Percentiles rank a stretch among this genome's conserved stretches.
Conservation (phyloP, 805 yeast species). For the Saccharomycodes ludwigii region DNA sequence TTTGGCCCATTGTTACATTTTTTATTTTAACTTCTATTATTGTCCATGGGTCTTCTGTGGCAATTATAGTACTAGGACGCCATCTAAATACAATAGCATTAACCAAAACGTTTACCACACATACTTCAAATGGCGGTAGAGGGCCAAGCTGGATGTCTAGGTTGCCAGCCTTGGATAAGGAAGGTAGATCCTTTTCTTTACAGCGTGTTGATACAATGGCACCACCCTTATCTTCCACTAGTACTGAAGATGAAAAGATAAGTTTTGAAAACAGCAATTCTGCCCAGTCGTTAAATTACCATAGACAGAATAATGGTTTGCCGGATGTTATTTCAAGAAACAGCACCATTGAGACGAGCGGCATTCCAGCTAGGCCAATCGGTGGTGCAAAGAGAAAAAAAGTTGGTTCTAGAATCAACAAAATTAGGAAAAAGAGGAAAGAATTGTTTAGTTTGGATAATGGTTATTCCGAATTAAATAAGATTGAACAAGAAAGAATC, state of each 20-base stretch:
- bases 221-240: slow-evolving; percentile 13
- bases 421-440: slow-evolving; percentile 22
- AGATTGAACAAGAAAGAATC: slow-evolving; percentile 23
- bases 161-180: slow-evolving; percentile 61
- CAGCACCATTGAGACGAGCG: slow-evolving; percentile 47
- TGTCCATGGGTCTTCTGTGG: slow-evolving; percentile 83
- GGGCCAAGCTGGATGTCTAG: slow-evolving; percentile 72
- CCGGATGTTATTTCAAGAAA: slow-evolving; percentile 16
- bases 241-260: slow-evolving; percentile 8
- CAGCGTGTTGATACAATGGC: slow-evolving; percentile 68
- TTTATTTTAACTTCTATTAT: slow-evolving; percentile 70
- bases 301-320: slow-evolving; percentile 2
- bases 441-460: slow-evolving; percentile 16
- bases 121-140: slow-evolving; percentile 42
- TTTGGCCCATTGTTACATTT: slow-evolving; percentile 81
- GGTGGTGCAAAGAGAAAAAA: slow-evolving; percentile 58
- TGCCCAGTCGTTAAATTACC: slow-evolving; percentile 7
- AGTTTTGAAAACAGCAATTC: slow-evolving; percentile 7
- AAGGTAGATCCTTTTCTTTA: slow-evolving; percentile 66
- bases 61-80: slow-evolving; percentile 52
- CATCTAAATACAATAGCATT: slow-evolving; percentile 85
- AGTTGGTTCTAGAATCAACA: slow-evolving; percentile 8
- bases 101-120: slow-evolving; percentile 78
- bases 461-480: slow-evolving; percentile 19
- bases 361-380: slow-evolving; percentile 54